Conservation (phyloP, 805 yeast species). For the Isabelozyma gotoi region DNA sequence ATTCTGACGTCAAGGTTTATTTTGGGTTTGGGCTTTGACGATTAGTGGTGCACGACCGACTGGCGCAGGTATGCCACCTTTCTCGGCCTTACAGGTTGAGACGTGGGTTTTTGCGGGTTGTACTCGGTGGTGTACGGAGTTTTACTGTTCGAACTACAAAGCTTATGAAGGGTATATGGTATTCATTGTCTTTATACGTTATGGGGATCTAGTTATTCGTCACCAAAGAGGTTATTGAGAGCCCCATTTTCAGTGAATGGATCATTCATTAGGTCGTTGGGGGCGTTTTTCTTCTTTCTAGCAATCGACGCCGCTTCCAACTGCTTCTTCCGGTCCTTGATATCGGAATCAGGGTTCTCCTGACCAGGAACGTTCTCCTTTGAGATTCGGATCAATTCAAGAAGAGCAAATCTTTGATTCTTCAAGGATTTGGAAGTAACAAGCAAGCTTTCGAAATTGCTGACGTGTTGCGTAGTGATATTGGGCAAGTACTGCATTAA, state of each 20-base stretch:
- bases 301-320: conserved; percentile 46
- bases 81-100: not conserved
- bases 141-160: too few relatives aligned
- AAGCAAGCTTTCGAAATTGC: conserved; percentile 62
- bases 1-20: not conserved
- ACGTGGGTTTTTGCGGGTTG: not conserved
- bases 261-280: conserved; percentile 61
- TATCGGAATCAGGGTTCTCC: conserved; percentile 19
- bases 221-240: conserved; percentile 57
- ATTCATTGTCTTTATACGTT: not conserved
- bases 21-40: not conserved
- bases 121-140: not conserved
- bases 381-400: conserved; percentile 70
- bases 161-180: not conserved
- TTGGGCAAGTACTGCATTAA: conserved; percentile 55
- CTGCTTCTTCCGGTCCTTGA: conserved; percentile 50
- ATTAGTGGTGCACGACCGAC: not conserved
- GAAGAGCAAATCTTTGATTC: conserved; percentile 76
- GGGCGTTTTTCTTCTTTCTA: conserved; percentile 44
- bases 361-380: conserved; percentile 33
- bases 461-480: conserved; percentile 55
- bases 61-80: too few relatives aligned
- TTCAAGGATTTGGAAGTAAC: conserved; percentile 66
- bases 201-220: conserved; percentile 14
- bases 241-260: conserved; percentile 74